Evolutionary conservation across 805 yeast species (phyloP).

Genomic region (Metschnikowia continentalis): DNA sequence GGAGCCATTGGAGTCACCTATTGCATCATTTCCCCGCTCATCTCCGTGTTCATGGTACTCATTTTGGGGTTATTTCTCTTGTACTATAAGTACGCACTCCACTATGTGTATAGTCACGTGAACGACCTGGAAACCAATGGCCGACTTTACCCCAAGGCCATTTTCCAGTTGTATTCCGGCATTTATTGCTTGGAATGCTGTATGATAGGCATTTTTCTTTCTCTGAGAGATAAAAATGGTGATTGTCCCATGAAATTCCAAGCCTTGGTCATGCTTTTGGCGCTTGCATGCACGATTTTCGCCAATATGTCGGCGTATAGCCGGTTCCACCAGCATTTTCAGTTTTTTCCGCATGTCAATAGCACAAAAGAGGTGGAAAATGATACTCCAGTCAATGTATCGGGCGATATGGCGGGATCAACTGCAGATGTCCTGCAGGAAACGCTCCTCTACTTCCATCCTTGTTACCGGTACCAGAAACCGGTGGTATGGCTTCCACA

Average conservation of each 20-base stretch:
- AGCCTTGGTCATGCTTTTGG: conserved; percentile 49
- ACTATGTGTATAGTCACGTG: conserved; percentile 48
- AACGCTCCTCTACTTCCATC: conserved; percentile 30
- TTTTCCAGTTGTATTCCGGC: conserved; percentile 76
- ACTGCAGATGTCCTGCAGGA: neutral
- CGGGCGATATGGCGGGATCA: neutral
- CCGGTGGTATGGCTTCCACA: conserved; percentile 40
- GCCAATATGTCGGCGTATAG: conserved; percentile 52
- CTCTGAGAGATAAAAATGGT: conserved; percentile 50
- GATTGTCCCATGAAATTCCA: conserved; percentile 43
- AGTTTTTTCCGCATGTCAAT: conserved; percentile 22
- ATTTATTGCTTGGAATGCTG: conserved; percentile 77
- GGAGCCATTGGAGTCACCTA: conserved; percentile 78
- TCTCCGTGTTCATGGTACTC: conserved; percentile 61
- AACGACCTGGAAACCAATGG: conserved; percentile 67
- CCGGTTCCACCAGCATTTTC: conserved; percentile 32
- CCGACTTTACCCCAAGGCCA: conserved; percentile 64
- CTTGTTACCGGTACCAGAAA: conserved; percentile 32
- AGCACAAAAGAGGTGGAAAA: neutral
- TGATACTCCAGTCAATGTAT: neutral
- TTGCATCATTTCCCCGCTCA: conserved; percentile 74
- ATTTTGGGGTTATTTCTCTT: conserved; percentile 46
- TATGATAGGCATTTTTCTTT: conserved; percentile 68
- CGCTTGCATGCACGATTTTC: conserved; percentile 51
- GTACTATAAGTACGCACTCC: conserved; percentile 68